phyloP scores from a whole-genome alignment of 2,329 filamentous ascomycete genomes.

The Exophiala sideris region DNA sequence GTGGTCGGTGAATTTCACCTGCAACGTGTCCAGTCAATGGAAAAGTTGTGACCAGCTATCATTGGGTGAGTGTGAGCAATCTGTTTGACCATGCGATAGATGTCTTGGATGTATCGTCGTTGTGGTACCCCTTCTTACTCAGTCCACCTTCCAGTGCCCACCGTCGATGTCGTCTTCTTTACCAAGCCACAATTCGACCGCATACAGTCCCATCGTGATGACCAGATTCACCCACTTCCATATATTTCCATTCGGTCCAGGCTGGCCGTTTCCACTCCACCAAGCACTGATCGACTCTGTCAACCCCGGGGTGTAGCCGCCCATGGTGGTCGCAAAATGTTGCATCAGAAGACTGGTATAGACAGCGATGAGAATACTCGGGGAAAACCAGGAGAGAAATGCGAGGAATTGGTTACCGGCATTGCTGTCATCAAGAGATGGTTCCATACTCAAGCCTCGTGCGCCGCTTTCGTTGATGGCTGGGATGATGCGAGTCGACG shows the following conservation, averaged over 20 bases:
- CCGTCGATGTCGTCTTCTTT: constrained; percentile 72
- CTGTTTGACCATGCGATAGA: too few relatives aligned
- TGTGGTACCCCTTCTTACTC: constrained; percentile 36
- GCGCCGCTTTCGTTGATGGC: constrained; percentile 85
- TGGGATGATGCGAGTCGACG: constrained; percentile 91
- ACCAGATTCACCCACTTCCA: constrained; percentile 94
- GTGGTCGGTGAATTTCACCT: too few relatives aligned
- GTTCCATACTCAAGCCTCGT: constrained; percentile 76
- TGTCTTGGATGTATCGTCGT: neutral
- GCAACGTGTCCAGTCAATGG: too few relatives aligned
- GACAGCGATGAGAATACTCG: constrained; percentile 88
- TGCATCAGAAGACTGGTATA: constrained; percentile 95
- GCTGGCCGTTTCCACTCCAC: constrained; percentile 71
- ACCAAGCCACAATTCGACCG: constrained; percentile 83
- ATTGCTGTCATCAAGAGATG: constrained; percentile 79
- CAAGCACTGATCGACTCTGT: constrained; percentile 65
- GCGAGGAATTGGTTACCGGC: constrained; percentile 75
- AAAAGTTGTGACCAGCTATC: too few relatives aligned
- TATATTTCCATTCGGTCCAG: constrained; percentile 77
- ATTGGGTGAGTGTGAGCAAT: too few relatives aligned
- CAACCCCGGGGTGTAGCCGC: constrained; percentile 42
- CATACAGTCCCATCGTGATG: constrained; percentile 84
- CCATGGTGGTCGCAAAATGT: constrained; percentile 76
- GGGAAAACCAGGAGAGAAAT: constrained; percentile 88
- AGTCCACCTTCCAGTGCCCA: constrained; percentile 92